Percentiles rank a stretch among this genome's conserved stretches.
phyloP scores from a whole-genome alignment of 257 asterid species.

The Vinca minor region DNA sequence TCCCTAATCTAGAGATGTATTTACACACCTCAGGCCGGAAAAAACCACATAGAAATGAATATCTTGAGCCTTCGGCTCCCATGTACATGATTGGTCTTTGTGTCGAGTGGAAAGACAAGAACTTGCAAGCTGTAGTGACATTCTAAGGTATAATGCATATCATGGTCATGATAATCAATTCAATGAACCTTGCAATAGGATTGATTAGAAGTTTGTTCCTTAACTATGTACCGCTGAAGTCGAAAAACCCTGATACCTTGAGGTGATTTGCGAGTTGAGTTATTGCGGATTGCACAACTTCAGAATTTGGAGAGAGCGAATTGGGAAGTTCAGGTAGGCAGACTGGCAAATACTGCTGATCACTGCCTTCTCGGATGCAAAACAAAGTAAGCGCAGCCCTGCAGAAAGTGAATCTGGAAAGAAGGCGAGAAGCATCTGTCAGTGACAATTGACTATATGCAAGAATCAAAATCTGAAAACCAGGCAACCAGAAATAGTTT shows the following conservation, averaged over 20 bases:
- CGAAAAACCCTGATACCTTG: constrained; percentile 54
- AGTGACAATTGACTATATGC: background rate
- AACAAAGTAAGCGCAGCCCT: constrained; percentile 68
- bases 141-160: background rate
- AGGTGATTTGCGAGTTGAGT: constrained; percentile 55
- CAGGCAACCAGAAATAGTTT: background rate
- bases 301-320: constrained; percentile 48
- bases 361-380: constrained; percentile 37
- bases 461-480: background rate
- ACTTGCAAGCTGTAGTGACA: background rate
- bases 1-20: background rate
- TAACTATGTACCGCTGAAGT: constrained; percentile 24
- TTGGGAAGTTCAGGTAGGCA: constrained; percentile 83
- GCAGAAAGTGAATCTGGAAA: constrained; percentile 84
- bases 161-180: background rate
- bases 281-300: constrained; percentile 53
- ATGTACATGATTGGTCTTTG: background rate
- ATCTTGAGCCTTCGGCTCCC: constrained; percentile 6
- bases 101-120: constrained; percentile 1
- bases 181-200: background rate
- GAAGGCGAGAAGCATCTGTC: background rate
- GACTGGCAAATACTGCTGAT: constrained; percentile 51
- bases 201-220: constrained; percentile 4
- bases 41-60: background rate
- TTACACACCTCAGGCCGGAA: constrained; percentile 13